phyloP scores from a whole-genome alignment of 257 asterid species.

The Marsdenia floribunda region DNA sequence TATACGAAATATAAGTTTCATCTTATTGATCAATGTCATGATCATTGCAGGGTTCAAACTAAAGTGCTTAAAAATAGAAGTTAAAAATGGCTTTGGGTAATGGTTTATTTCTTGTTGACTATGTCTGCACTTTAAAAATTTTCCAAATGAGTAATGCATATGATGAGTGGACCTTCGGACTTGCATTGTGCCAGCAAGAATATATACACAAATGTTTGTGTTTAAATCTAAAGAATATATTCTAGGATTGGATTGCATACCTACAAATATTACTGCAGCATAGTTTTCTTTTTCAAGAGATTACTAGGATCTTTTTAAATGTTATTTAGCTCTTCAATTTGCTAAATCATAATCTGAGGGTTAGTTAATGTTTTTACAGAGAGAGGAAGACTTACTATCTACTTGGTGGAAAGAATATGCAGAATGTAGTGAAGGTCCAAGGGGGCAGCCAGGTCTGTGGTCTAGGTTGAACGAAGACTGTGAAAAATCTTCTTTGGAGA shows the following conservation, averaged over 20 bases:
- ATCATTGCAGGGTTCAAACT: background rate
- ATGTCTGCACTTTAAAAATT: background rate
- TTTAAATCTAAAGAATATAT: background rate
- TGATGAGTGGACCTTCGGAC: background rate
- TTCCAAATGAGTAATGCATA: background rate
- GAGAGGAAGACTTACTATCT: slow-evolving; percentile 88
- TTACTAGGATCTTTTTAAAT: background rate
- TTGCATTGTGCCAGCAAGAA: background rate
- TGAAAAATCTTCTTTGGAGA: slow-evolving; percentile 33
- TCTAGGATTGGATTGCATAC: background rate
- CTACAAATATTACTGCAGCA: background rate
- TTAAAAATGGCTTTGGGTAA: background rate
- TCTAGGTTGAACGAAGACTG: slow-evolving; percentile 29
- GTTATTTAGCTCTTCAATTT: background rate
- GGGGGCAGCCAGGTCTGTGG: slow-evolving; percentile 32
- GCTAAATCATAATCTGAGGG: slow-evolving; percentile 2
- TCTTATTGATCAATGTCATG: background rate
- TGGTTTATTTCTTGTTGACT: background rate
- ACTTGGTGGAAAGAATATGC: slow-evolving; percentile 97
- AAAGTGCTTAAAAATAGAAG: background rate
- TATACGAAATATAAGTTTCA: background rate
- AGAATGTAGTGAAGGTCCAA: slow-evolving; percentile 95
- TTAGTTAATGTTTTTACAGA: slow-evolving; percentile 35
- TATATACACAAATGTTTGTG: background rate
- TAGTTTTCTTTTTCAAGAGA: background rate